Evolutionary conservation across 768 basidiomycete genomes (phyloP).

Genomic region (Trametes elegans): DNA sequence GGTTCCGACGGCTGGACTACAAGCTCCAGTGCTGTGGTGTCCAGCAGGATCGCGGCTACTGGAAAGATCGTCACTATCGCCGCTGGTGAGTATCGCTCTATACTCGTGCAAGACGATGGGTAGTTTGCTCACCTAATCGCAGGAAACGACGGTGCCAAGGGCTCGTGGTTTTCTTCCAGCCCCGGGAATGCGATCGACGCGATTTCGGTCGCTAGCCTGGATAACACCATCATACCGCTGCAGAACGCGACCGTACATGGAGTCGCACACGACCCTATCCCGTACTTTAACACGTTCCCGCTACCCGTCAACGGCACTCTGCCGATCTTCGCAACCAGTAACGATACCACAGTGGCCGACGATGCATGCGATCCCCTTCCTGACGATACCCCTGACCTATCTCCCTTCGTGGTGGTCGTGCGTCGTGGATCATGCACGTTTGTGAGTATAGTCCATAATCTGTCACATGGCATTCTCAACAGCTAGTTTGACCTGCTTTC

Average conservation of each 20-base stretch:
- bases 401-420: conserved; percentile 51
- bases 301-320: conserved; percentile 44
- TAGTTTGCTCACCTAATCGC: not conserved
- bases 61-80: conserved; percentile 65
- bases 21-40: conserved; percentile 49
- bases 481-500: no score
- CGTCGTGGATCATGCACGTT: conserved; percentile 60
- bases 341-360: conserved; percentile 47
- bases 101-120: conserved; percentile 25
- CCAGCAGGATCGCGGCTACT: conserved; percentile 51
- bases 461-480: not conserved
- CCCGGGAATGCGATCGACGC: conserved; percentile 54
- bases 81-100: conserved; percentile 46
- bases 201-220: conserved; percentile 55
- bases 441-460: conserved; percentile 33
- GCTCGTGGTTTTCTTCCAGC: conserved; percentile 59
- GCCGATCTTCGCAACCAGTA: conserved; percentile 60
- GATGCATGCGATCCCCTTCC: conserved; percentile 63
- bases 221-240: conserved; percentile 57
- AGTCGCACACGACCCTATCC: conserved; percentile 45
- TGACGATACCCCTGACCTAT: conserved; percentile 51
- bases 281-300: conserved; percentile 53
- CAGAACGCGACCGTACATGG: conserved; percentile 55
- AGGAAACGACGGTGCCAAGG: conserved; percentile 45
- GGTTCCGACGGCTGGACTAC: conserved; percentile 65